Conservation (phyloP, 495 filamentous ascomycete species). For the Peziza echinospora region DNA sequence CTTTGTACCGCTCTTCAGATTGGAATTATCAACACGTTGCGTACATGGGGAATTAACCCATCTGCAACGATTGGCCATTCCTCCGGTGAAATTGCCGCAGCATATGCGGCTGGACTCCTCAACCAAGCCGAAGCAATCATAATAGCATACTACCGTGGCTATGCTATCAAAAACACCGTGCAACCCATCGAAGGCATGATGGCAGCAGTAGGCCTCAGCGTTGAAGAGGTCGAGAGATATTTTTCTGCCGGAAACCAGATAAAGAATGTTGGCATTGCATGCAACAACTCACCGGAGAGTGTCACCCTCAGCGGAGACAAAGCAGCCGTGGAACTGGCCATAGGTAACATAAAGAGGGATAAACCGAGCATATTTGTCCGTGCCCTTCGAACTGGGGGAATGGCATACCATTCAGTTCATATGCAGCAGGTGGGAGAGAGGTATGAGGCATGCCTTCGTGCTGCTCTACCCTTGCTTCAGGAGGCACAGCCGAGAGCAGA, state of each 20-base stretch:
- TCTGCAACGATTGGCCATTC: constrained; percentile 69
- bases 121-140: too few species aligned
- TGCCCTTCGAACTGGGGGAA: constrained; percentile 26
- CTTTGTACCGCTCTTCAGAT: too few species aligned
- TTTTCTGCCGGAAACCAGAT: neutral
- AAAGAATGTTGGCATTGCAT: constrained; percentile 22
- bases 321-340: constrained; percentile 15
- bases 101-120: constrained; percentile 63
- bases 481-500: neutral
- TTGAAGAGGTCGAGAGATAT: neutral
- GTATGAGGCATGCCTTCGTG: too few species aligned
- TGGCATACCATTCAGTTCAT: constrained; percentile 41
- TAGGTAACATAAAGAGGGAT: constrained; percentile 16
- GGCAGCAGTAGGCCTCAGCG: neutral
- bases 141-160: too few species aligned
- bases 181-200: neutral
- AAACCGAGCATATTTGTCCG: constrained; percentile 22
- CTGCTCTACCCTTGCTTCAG: too few species aligned
- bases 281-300: constrained; percentile 25
- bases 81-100: constrained; percentile 64
- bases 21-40: constrained; percentile 9
- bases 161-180: too few species aligned
- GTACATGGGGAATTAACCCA: constrained; percentile 58
- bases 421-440: constrained; percentile 26
- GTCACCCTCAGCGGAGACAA: constrained; percentile 28